Base-by-base conservation (phyloP, 2,329 filamentous ascomycete genomes). In the Delphinella strobiligena region DNA sequence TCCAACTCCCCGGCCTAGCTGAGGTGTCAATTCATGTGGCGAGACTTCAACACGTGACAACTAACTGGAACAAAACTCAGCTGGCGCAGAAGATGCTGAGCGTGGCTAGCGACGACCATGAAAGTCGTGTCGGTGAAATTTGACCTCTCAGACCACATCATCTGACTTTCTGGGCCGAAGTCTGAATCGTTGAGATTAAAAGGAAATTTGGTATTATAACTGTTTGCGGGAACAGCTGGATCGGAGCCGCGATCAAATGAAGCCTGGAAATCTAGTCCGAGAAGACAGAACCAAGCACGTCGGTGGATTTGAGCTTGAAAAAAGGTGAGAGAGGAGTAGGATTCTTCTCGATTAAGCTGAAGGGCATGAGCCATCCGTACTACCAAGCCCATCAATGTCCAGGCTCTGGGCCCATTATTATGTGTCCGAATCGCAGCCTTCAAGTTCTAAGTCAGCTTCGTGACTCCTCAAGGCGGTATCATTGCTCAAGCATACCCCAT, bases 191-290 rank as follows among this genome's bases (percentile, higher is more conserved):
- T 15, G n/a, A 27, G 2, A n/a, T 10, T 8, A 10, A 19, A 16
- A 11, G 39, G 39, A 8, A 9, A 5, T n/a, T 41, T 41, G 4
- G 34, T 37, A 3, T 34, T 41, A 14, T 19, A 41, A 5, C 39
- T 30, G 19, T 27, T 12, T 3, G 9, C 4, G 5, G 30, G n/a
- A 4, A 41, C 32, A 11, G 18, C n/a, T 7, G 32, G 19, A 29
- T 41, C 39, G 19, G 32, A 36, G 4, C 39, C 39, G 27, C 39
- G 17, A n/a, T 41, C 39, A 29, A 41, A 36, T 10, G 39, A 33
- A 5, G 29, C 39, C 32, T 41, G 39, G 9, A 36, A 41, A 8
- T 41, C 39, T 14, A 41, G 39, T 18, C 33, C 39, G 18, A 16
- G 29, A 4, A 41, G 8, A 2, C 27, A 32, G 3, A 27, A 36